phyloP scores from a whole-genome alignment of 192 early-diverging fungal species.

The Linnemannia elongata region DNA sequence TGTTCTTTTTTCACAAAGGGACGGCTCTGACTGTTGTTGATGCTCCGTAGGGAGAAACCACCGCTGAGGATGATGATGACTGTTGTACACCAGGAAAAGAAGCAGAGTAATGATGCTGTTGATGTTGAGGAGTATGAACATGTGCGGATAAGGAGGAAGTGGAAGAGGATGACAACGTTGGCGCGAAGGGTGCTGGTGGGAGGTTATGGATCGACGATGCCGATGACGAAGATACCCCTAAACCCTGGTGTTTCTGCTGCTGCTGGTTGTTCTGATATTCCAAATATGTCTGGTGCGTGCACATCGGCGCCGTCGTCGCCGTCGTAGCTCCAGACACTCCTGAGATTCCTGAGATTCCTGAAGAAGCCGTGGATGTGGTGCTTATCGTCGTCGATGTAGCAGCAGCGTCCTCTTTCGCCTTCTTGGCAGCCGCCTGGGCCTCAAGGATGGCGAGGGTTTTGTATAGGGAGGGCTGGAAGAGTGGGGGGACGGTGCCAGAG shows the following conservation, averaged over 20 bases:
- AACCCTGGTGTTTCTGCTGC: not conserved
- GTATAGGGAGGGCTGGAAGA: not conserved
- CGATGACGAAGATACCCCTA: not conserved
- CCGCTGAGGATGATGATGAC: no score
- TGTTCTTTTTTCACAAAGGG: not conserved
- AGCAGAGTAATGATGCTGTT: not conserved
- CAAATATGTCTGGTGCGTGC: not conserved
- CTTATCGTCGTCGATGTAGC: not conserved
- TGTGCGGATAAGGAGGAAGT: not conserved
- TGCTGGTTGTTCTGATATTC: not conserved
- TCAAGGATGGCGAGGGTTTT: not conserved
- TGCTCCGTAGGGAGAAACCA: not conserved
- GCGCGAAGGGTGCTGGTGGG: not conserved
- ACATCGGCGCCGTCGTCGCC: not conserved
- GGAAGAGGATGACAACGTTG: not conserved
- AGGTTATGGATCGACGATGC: not conserved
- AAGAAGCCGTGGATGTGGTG: not conserved
- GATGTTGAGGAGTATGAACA: not conserved
- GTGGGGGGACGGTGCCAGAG: not conserved
- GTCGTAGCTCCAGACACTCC: not conserved
- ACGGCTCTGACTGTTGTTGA: not conserved
- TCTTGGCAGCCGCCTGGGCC: not conserved
- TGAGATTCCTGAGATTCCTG: not conserved
- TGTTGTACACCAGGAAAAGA: not conserved
- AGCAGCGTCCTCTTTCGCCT: not conserved